These are phyloP conservation scores for Nicotiana rustica DNA, from an alignment of 305 asterid genomes.

Conservation along the genomic window DNA sequence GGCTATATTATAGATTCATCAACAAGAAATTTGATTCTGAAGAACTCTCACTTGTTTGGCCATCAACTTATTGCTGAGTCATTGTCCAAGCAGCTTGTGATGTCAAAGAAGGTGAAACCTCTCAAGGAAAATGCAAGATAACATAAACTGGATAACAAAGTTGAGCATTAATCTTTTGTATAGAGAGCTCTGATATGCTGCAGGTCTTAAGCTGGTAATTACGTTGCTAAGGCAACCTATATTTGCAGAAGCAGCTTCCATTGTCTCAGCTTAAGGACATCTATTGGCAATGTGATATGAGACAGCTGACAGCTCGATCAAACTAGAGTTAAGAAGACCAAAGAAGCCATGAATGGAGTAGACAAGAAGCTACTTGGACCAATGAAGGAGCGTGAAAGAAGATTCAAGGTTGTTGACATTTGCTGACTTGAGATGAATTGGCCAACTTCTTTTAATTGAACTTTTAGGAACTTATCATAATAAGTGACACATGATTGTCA, in stretches of 20 bases:
- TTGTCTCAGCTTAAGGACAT: neutral
- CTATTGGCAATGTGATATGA: neutral
- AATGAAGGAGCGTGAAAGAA: no score
- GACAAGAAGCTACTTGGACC: no score
- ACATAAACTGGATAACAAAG: neutral
- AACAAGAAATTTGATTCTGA: conserved; percentile 62
- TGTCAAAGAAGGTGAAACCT: conserved; percentile 56
- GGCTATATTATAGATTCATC: conserved; percentile 70
- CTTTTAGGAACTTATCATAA: no score
- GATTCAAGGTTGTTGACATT: no score
- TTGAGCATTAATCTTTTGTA: neutral
- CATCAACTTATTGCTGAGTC: conserved; percentile 57
- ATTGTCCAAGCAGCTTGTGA: conserved; percentile 65
- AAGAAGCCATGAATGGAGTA: no score
- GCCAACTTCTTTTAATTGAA: no score
- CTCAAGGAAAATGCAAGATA: conserved; percentile 39
- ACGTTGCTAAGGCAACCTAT: conserved; percentile 6
- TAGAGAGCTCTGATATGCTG: conserved; percentile 26
- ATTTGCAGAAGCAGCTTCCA: neutral
- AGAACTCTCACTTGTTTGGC: conserved; percentile 71
- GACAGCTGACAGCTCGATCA: neutral
- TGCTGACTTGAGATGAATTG: no score
- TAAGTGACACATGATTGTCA: no score
- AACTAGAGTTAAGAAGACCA: no score
- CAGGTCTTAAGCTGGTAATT: conserved; percentile 16